Conservation (phyloP, 176 grass and related monocot species). For the Oryza punctata region DNA sequence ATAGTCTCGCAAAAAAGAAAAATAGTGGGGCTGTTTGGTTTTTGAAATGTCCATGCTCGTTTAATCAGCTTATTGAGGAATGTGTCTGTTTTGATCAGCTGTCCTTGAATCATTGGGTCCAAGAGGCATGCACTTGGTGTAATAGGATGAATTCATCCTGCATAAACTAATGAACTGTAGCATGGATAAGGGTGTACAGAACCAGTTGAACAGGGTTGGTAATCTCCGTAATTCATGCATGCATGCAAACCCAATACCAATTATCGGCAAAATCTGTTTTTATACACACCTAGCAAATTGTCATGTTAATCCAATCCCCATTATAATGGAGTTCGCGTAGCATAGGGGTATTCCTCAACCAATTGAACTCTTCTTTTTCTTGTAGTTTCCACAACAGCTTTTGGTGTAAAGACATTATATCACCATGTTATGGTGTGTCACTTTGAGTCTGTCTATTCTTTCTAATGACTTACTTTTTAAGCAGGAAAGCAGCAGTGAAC, state of each 20-base stretch:
- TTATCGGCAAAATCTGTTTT: not conserved
- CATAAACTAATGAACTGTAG: not conserved
- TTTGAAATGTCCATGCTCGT: not conserved
- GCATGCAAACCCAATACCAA: not conserved
- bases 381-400: slow-evolving; percentile 6
- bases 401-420: slow-evolving; percentile 9
- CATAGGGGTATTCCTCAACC: slow-evolving; percentile 11
- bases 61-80: not conserved
- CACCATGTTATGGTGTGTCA: not conserved
- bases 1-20: not conserved
- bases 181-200: not conserved
- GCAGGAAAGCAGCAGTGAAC: slow-evolving; percentile 64
- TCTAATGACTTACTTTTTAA: slow-evolving; percentile 43
- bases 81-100: not conserved
- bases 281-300: not conserved
- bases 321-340: not conserved
- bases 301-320: not conserved
- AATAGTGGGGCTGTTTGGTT: not conserved
- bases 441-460: slow-evolving; percentile 22
- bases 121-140: not conserved
- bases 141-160: slow-evolving; percentile 1
- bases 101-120: not conserved
- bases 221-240: not conserved
- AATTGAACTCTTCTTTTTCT: slow-evolving; percentile 15
- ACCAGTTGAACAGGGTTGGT: not conserved